Evolutionary conservation across 2,329 filamentous ascomycete species (phyloP).

Genomic region (Trichoderma sp.): DNA sequence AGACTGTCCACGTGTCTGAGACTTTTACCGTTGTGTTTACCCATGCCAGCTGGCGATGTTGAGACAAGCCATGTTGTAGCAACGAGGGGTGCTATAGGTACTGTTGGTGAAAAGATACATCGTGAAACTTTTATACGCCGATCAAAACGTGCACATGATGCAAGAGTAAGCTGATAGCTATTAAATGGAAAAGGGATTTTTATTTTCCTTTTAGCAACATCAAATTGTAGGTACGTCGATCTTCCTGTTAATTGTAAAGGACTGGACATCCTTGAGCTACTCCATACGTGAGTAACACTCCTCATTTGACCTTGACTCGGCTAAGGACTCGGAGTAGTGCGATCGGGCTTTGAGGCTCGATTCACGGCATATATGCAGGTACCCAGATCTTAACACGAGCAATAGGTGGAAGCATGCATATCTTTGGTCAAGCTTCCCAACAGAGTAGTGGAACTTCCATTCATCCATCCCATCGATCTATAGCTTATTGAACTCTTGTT

Average conservation of each 20-base stretch:
- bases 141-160: not conserved
- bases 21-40: not conserved
- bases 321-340: not conserved
- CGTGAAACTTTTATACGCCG: not conserved
- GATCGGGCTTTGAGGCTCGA: not conserved
- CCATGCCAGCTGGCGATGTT: not conserved
- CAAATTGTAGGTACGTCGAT: no score
- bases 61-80: not conserved
- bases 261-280: not conserved
- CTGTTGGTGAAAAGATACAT: not conserved
- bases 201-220: no score
- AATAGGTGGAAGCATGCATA: not conserved
- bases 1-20: slow-evolving; percentile 3
- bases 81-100: not conserved
- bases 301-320: not conserved
- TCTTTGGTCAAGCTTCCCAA: not conserved
- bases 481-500: not conserved
- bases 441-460: not conserved
- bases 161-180: not conserved
- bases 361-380: not conserved
- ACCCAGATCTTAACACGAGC: not conserved
- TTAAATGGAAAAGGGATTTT: no score
- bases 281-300: not conserved
- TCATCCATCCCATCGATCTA: not conserved
- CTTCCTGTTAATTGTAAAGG: no score